Evolutionary conservation across 768 basidiomycete genomes (phyloP), one percentile per base, ranked within the genome.

Genomic region (Xerocomellus chrysenteron): DNA sequence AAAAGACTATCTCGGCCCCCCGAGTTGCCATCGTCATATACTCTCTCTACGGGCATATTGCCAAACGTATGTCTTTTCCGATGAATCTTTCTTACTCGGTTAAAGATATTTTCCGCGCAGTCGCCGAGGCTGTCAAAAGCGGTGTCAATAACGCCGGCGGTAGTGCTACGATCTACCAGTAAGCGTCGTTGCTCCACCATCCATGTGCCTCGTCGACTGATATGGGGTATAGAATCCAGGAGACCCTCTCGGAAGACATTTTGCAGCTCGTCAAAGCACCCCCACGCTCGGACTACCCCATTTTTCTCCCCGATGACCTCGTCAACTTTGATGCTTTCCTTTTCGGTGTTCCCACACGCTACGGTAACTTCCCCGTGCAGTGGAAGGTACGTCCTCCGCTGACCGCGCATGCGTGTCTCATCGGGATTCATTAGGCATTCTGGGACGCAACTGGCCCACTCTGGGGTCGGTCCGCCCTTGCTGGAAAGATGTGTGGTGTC

Each of bases 181-280:
- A 37, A 51, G 80, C 61, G 0, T 50, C 6, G 46, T 2, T 13
- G 24, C n/a, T 6, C 11, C n/a, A 19, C 6, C 40, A 21, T 16
- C 1, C 2, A 16, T 21, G 26, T 7, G 14, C 43, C 5, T 36
- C 11, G 14, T 36, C 9, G 14, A 52, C 49, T 40, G 12, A 60
- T 14, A 4, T 32, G 8, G 1, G 9, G 5, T 24, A 12, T 30
- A 91, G 89, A 69, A 82, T 95, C 60, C 76, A 88, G 55, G 94
- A 96, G 75, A 96, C 91, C 17, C 86, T 96, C 54, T 72, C 87
- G 3, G 71, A 81, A 17, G 89, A 92, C 28, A 70, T 94, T 52
- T 76, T 94, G 55, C 71, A 71, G 51, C 80, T 81, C 69, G 82
- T 95, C 80, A 74, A 83, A 64, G 91, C 90, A 1, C 83, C 86